Evolutionary conservation across 768 basidiomycete genomes (phyloP), one percentile per base, ranked within the genome.

Genomic region (Lactifluus pinguis): DNA sequence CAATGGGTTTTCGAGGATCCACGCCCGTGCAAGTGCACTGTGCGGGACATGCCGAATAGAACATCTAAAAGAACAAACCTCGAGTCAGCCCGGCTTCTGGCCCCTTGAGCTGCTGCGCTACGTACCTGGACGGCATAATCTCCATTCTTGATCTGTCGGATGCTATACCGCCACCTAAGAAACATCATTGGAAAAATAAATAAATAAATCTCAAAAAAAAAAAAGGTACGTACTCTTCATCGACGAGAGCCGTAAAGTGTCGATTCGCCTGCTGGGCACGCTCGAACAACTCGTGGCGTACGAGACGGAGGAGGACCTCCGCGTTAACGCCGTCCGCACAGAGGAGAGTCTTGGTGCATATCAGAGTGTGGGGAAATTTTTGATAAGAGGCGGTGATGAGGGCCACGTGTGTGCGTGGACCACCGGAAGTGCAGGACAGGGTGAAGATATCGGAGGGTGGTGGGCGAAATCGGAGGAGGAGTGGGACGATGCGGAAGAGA

Each of bases 1-100:
- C 81, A 29, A 89, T 80, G 1, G 86, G 86, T 29, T 75, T 76
- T 66, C 78, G 79, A 14, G 86, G 82, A 70, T 90, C 86, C 3
- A 75, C 42, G 29, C 36, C 71, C 2, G 65, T 65, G 8, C 72
- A 68, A 3, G 83, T 82, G 53, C 77, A 58, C 41, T 44, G 80
- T 3, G 83, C 80, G 5, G 85, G 84, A 4, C 72, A 76, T 7
- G 85, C 88, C 19, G 71, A 74, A 66, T 90, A 90, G 29, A 75
- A 77, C 54, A 89, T 76, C 88, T 90, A 62, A 11, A 15, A 21
- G 15, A 34, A 39, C 32, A 36, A 34, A 34, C 3, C 34, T 14
- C 32, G 25, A 4, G 38, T 30, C 14, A 17, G 19, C n/a, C n/a
- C n/a, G n/a, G n/a, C n/a, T n/a, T n/a, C n/a, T n/a, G n/a, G n/a